These are phyloP conservation scores for Euphorbia tirucalli DNA, from an alignment of 345 rosid species.

Conservation along the genomic window DNA sequence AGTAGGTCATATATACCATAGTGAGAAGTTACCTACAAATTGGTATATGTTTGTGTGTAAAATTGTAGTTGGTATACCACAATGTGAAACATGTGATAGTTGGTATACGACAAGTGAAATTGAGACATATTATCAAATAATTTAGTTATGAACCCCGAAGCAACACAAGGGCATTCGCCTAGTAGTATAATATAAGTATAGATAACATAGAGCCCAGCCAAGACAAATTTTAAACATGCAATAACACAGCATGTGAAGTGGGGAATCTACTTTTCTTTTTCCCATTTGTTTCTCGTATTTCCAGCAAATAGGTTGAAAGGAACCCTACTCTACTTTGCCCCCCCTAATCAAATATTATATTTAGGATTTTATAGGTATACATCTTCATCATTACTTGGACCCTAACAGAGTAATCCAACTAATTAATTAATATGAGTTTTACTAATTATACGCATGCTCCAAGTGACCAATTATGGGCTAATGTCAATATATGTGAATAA, in stretches of 20 bases:
- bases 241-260: slow-evolving; percentile 44
- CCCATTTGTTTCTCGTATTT: slow-evolving; percentile 30
- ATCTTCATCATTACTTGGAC: slow-evolving; percentile 25
- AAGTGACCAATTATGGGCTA: slow-evolving; percentile 19
- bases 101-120: too few species aligned
- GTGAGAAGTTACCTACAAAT: too few species aligned
- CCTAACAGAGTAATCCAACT: slow-evolving; percentile 18
- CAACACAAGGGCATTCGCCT: too few species aligned
- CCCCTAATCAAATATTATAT: slow-evolving; percentile 10
- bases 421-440: too few species aligned
- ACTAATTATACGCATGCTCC: too few species aligned
- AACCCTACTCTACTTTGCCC: slow-evolving; percentile 24
- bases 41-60: too few species aligned
- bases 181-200: too few species aligned
- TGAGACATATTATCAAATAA: too few species aligned
- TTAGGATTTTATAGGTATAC: slow-evolving; percentile 7
- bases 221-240: slow-evolving; percentile 32
- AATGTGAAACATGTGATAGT: too few species aligned
- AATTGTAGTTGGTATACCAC: too few species aligned
- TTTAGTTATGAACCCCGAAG: too few species aligned
- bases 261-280: slow-evolving; percentile 34
- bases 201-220: slow-evolving; percentile 1
- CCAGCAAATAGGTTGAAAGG: slow-evolving; percentile 36
- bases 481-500: slow-evolving; percentile 1
- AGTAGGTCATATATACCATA: too few species aligned